phyloP scores from a whole-genome alignment of 306 rosid genomes.

The Fragaria ananassa region DNA sequence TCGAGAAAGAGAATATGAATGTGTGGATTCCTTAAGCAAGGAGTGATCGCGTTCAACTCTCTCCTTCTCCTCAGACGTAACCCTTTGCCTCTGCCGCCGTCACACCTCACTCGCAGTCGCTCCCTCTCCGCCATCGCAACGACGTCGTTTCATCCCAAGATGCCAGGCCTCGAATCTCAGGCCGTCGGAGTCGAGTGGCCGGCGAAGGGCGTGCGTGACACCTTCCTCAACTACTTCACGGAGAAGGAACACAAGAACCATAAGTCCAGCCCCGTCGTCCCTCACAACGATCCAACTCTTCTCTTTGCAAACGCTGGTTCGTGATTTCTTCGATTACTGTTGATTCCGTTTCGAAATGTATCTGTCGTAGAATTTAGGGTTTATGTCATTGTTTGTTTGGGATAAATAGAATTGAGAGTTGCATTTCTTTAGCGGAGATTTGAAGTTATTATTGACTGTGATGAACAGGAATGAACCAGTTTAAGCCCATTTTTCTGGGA shows the following conservation, averaged over 20 bases:
- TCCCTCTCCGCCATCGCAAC: not conserved
- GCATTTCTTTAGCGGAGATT: no score
- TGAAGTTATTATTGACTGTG: not conserved
- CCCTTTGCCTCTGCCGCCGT: slow-evolving; percentile 28
- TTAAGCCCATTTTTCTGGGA: slow-evolving; percentile 91
- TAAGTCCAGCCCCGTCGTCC: slow-evolving; percentile 89
- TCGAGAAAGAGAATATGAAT: slow-evolving; percentile 25
- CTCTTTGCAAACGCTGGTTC: slow-evolving; percentile 89
- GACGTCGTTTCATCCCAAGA: slow-evolving; percentile 14
- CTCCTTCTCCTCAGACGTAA: not conserved
- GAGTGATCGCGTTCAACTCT: slow-evolving; percentile 9
- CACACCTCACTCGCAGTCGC: not conserved
- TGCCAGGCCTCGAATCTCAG: slow-evolving; percentile 27
- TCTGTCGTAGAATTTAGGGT: no score
- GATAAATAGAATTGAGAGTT: not conserved
- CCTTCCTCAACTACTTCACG: slow-evolving; percentile 46
- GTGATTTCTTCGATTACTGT: not conserved
- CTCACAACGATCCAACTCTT: slow-evolving; percentile 83
- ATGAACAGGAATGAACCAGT: slow-evolving; percentile 89
- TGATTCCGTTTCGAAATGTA: not conserved
- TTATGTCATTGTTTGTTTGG: not conserved
- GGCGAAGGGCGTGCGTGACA: slow-evolving; percentile 43
- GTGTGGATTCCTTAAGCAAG: slow-evolving; percentile 26
- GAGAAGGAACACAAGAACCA: slow-evolving; percentile 49
- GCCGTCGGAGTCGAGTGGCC: slow-evolving; percentile 39